These are phyloP conservation scores for Gloeostereum incarnatum DNA, from an alignment of 768 basidiomycete genomes.

Conservation along the genomic window DNA sequence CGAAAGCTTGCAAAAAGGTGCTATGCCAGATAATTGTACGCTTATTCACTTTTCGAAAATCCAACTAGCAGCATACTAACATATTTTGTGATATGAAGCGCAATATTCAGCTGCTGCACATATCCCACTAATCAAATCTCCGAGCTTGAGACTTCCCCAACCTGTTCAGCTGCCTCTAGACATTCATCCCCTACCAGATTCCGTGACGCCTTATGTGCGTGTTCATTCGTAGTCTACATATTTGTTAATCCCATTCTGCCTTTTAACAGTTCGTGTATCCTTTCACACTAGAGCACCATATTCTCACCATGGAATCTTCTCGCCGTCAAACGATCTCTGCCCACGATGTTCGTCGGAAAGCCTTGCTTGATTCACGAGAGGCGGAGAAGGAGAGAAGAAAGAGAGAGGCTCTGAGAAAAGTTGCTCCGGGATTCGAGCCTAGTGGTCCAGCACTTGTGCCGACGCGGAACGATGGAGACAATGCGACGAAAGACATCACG, in stretches of 20 bases:
- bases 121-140: slow-evolving; percentile 88
- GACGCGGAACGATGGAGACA: no score
- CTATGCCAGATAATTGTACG: no score
- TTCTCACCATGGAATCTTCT: slow-evolving; percentile 66
- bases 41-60: no score
- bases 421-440: slow-evolving; percentile 83
- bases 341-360: slow-evolving; percentile 56
- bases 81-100: no score
- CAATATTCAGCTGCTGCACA: slow-evolving; percentile 74
- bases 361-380: slow-evolving; percentile 61
- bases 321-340: slow-evolving; percentile 59
- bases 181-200: slow-evolving; percentile 90
- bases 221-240: neutral
- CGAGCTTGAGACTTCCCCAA: slow-evolving; percentile 77
- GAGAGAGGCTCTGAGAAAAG: slow-evolving; percentile 59
- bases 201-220: slow-evolving; percentile 77
- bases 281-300: slow-evolving; percentile 85
- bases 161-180: slow-evolving; percentile 79
- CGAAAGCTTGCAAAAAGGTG: no score
- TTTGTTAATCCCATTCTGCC: no score
- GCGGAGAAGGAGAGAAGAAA: slow-evolving; percentile 66
- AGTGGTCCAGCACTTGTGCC: slow-evolving; percentile 51
- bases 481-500: no score
- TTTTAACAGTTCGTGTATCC: slow-evolving; percentile 99
- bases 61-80: no score